Conservation (phyloP, 352 stramenopile species). For the Aphanomyces euteiches region DNA sequence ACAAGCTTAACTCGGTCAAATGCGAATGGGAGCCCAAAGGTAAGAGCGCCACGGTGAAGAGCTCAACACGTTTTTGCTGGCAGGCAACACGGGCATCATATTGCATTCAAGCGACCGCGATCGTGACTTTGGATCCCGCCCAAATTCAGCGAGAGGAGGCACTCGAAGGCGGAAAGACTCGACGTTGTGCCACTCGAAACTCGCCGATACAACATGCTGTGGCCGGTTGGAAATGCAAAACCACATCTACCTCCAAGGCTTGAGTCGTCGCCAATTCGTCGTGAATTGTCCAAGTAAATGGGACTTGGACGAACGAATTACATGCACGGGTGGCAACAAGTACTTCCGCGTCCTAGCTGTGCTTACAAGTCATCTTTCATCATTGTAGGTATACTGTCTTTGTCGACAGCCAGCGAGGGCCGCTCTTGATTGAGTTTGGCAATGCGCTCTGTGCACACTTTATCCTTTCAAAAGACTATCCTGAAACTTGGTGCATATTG, state of each 20-base stretch:
- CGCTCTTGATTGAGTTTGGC: conserved; percentile 79
- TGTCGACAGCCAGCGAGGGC: conserved; percentile 64
- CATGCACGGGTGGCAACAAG: conserved; percentile 62
- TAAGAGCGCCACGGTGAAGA: background rate
- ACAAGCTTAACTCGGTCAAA: conserved; percentile 40
- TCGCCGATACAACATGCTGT: conserved; percentile 64
- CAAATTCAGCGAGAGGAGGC: conserved; percentile 62
- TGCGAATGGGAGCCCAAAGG: conserved; percentile 59
- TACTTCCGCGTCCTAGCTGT: background rate
- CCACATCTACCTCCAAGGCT: conserved; percentile 42
- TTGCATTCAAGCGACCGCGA: conserved; percentile 58
- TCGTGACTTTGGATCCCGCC: conserved; percentile 48
- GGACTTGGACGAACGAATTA: conserved; percentile 76
- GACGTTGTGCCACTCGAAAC: conserved; percentile 45
- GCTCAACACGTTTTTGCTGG: background rate
- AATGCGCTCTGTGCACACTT: conserved; percentile 76
- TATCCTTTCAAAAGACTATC: conserved; percentile 49
- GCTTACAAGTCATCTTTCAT: background rate
- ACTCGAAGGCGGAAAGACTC: conserved; percentile 47
- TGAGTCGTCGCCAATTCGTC: conserved; percentile 38
- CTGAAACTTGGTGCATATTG: conserved; percentile 42
- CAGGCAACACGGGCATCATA: conserved; percentile 63
- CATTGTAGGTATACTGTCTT: conserved; percentile 61
- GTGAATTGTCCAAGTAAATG: conserved; percentile 71
- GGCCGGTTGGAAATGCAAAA: conserved; percentile 50